These are phyloP conservation scores for Calonectria naviculata DNA, from an alignment of 2,329 filamentous ascomycete genomes.

Conservation along the genomic window DNA sequence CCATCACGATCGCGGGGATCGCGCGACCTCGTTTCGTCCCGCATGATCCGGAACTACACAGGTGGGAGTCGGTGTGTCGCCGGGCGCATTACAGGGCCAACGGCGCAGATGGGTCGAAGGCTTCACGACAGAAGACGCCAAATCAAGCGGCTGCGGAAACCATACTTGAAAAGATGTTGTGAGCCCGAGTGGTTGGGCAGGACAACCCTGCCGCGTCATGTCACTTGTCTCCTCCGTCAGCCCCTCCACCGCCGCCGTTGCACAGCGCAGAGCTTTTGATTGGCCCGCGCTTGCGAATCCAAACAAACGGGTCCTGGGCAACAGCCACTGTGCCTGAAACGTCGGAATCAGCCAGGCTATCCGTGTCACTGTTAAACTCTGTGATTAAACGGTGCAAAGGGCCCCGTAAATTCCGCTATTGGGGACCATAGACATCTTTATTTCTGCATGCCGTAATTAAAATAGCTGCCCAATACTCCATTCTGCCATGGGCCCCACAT, in stretches of 20 bases:
- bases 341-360: background rate
- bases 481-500: background rate
- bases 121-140: constrained; percentile 6
- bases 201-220: constrained; percentile 24
- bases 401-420: constrained; percentile 1
- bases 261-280: constrained; percentile 30
- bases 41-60: constrained; percentile 33
- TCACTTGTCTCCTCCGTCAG: constrained; percentile 29
- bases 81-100: constrained; percentile 32
- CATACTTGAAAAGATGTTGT: constrained; percentile 27
- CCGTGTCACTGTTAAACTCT: background rate
- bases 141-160: constrained; percentile 7
- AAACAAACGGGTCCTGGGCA: constrained; percentile 33
- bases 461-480: background rate
- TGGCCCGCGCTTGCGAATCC: constrained; percentile 25
- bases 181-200: constrained; percentile 13
- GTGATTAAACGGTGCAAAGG: background rate
- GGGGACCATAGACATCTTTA: too few relatives aligned
- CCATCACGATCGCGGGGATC: constrained; percentile 35
- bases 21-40: constrained; percentile 34
- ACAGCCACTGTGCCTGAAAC: constrained; percentile 18
- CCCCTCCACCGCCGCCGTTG: constrained; percentile 35
- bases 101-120: constrained; percentile 22
- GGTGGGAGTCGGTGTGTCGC: constrained; percentile 11
- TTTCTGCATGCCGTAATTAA: constrained; percentile 1